Conservation (phyloP, 1,284 basidiomycete species). For the Heterobasidion irregulare region DNA sequence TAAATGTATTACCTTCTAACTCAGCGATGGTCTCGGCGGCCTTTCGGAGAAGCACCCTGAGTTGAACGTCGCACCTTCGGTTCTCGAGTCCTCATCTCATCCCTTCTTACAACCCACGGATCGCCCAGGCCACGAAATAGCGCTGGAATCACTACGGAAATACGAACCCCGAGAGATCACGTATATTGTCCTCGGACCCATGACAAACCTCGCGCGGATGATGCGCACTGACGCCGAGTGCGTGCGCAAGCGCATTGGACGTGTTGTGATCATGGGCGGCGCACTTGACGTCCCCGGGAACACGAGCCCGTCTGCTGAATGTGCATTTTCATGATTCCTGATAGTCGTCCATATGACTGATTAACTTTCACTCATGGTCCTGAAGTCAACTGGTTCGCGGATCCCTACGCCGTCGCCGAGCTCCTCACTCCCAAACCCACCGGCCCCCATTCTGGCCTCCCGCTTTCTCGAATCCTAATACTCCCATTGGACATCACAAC, state of each 20-base stretch:
- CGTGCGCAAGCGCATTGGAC: conserved; percentile 54
- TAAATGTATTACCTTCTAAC: background rate
- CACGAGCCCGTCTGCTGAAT: conserved; percentile 76
- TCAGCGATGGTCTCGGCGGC: conserved; percentile 72
- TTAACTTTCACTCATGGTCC: background rate
- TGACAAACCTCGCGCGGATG: conserved; percentile 79
- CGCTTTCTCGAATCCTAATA: conserved; percentile 60
- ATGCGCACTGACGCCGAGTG: conserved; percentile 50
- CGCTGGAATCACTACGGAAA: conserved; percentile 56
- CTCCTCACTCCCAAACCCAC: conserved; percentile 34
- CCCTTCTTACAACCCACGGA: conserved; percentile 43
- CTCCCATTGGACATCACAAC: conserved; percentile 80
- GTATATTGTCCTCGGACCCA: conserved; percentile 82
- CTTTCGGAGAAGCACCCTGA: conserved; percentile 73
- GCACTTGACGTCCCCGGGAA: conserved; percentile 92
- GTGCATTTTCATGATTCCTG: conserved; percentile 24
- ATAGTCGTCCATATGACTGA: background rate
- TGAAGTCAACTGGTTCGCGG: conserved; percentile 89
- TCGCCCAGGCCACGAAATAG: conserved; percentile 52
- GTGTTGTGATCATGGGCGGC: conserved; percentile 91
- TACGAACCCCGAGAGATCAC: conserved; percentile 64
- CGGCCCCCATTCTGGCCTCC: conserved; percentile 31
- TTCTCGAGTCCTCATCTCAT: conserved; percentile 23
- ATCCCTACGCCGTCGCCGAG: conserved; percentile 78
- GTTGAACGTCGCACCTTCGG: conserved; percentile 36